Conservation (phyloP, 2,329 filamentous ascomycete species). For the Ophiocordyceps robertsii region DNA sequence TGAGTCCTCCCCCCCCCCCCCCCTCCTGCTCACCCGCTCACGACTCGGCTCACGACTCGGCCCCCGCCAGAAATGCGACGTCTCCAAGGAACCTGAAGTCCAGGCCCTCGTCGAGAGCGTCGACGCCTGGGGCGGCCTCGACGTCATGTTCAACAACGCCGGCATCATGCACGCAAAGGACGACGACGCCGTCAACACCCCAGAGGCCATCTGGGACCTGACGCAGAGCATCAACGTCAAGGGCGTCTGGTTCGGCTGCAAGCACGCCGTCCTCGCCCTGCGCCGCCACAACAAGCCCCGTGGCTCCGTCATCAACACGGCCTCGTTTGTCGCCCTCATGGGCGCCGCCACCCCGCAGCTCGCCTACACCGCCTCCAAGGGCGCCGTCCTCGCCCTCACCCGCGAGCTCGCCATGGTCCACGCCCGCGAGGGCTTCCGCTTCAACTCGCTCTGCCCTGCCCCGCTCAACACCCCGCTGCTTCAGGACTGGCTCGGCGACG, state of each 20-base stretch:
- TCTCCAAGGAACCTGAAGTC: conserved; percentile 73
- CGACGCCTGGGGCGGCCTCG: conserved; percentile 76
- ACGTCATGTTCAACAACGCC: conserved; percentile 95
- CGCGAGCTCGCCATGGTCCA: conserved; percentile 86
- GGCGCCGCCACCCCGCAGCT: conserved; percentile 80
- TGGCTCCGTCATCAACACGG: conserved; percentile 84
- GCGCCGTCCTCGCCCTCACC: conserved; percentile 80
- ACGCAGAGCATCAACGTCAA: conserved; percentile 95
- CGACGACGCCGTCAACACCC: conserved; percentile 68
- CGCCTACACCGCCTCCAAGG: conserved; percentile 89
- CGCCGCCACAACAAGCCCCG: conserved; percentile 66
- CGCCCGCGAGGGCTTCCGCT: conserved; percentile 75
- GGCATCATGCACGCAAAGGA: conserved; percentile 89
- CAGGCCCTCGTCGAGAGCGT: conserved; percentile 59
- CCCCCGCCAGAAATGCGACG: conserved; percentile 42
- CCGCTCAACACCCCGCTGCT: conserved; percentile 85
- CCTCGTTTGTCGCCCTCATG: conserved; percentile 76
- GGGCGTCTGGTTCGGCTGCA: conserved; percentile 93
- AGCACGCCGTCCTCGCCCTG: conserved; percentile 75
- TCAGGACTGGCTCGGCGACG: conserved; percentile 88
- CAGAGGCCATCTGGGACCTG: conserved; percentile 86
- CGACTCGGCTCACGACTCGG: not conserved
- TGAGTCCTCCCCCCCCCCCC: conserved; percentile 15
- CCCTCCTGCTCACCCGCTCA: too few species aligned
- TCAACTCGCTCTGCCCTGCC: conserved; percentile 83